phyloP scores from a whole-genome alignment of 305 asterid genomes.

The Solanum chacoense region DNA sequence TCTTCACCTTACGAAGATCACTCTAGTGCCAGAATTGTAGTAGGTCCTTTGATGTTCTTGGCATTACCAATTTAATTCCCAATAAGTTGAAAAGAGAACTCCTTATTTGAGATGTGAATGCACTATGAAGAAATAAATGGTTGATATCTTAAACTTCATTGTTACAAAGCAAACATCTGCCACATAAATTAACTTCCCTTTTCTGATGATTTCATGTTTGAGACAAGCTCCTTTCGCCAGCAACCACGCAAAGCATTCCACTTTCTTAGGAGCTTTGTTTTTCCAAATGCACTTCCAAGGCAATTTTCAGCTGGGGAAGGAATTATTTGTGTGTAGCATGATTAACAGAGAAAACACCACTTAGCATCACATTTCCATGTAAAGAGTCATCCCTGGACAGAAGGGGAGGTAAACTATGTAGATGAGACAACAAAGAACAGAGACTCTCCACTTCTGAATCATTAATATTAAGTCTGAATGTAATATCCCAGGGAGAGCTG shows the following conservation, averaged over 20 bases:
- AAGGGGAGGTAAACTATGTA: background rate
- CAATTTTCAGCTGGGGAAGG: background rate
- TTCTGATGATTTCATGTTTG: background rate
- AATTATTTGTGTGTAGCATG: background rate
- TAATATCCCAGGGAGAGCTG: background rate
- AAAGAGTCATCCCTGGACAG: background rate
- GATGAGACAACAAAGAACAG: background rate
- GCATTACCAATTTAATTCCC: background rate
- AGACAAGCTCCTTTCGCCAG: background rate
- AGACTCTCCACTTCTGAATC: background rate
- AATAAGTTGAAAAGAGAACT: background rate
- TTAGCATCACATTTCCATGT: background rate
- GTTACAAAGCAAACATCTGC: background rate
- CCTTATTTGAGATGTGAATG: background rate
- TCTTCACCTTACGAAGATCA: background rate
- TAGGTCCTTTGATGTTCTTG: background rate
- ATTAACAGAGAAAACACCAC: background rate
- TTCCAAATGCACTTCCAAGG: background rate
- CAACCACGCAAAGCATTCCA: background rate
- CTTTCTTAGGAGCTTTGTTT: background rate
- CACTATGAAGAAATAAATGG: background rate
- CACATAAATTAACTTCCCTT: background rate
- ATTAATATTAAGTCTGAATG: background rate
- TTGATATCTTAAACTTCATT: background rate
- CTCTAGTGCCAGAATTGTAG: background rate